Evolutionary conservation across 345 rosid species (phyloP).

Genomic region (Hibiscus mutabilis): DNA sequence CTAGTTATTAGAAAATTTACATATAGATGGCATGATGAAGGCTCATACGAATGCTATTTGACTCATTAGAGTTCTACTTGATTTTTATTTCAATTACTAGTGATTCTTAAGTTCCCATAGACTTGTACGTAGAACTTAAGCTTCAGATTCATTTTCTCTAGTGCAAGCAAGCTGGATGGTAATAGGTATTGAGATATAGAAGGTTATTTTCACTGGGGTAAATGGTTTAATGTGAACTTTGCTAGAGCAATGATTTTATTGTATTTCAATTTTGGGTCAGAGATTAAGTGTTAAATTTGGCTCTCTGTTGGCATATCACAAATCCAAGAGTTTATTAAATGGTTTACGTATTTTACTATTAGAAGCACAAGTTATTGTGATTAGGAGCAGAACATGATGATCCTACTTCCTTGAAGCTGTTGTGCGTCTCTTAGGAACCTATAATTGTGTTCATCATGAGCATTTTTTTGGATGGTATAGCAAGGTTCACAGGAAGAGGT

Average conservation of each 20-base stretch:
- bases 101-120: background rate
- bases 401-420: background rate
- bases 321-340: background rate
- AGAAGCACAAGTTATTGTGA: conserved; percentile 1
- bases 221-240: background rate
- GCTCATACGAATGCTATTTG: background rate
- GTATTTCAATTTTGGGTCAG: background rate
- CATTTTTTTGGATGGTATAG: conserved; percentile 6
- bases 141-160: background rate
- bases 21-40: background rate
- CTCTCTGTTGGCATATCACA: conserved; percentile 1
- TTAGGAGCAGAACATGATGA: background rate
- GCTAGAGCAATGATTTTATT: background rate
- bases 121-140: background rate
- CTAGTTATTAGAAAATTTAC: background rate
- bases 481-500: conserved; percentile 29
- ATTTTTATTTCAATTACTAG: background rate
- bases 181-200: background rate
- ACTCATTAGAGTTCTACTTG: background rate
- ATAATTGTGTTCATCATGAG: background rate
- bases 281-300: background rate
- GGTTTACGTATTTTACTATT: background rate
- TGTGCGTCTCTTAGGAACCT: conserved; percentile 5
- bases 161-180: background rate
- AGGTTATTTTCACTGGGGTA: background rate